Conservation (phyloP, 495 filamentous ascomycete genomes). For the Lepraria neglecta region DNA sequence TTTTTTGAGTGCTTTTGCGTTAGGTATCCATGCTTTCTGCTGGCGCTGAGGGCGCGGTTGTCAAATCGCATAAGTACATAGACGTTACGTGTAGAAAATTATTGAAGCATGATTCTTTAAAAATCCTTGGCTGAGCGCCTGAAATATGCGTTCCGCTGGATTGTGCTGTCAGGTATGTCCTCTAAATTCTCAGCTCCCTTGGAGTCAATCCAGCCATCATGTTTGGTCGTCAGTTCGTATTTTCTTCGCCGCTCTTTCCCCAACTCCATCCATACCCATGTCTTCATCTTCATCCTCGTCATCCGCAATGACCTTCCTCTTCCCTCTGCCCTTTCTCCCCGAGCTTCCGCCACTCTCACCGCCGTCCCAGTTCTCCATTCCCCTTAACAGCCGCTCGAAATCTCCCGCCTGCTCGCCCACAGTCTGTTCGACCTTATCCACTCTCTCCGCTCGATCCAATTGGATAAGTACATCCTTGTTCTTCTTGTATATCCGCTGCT, state of each 20-base stretch:
- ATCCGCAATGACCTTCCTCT: constrained; percentile 24
- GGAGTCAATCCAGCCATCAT: not conserved
- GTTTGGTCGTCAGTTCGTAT: not conserved
- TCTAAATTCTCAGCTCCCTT: not conserved
- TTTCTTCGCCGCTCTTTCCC: not conserved
- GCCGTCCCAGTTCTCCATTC: constrained; percentile 40
- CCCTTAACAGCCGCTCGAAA: constrained; percentile 62
- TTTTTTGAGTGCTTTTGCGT: not conserved
- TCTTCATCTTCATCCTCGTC: constrained; percentile 16
- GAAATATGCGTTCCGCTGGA: too few species aligned
- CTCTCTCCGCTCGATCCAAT: constrained; percentile 66
- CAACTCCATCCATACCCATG: constrained; percentile 1
- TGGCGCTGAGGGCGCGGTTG: not conserved
- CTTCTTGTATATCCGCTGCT: constrained; percentile 72
- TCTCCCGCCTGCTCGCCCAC: constrained; percentile 73
- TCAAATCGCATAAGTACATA: not conserved
- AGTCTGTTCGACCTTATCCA: constrained; percentile 75
- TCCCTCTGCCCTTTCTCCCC: constrained; percentile 28
- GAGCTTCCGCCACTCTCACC: constrained; percentile 19
- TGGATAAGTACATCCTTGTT: constrained; percentile 72
- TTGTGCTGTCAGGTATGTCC: not conserved
- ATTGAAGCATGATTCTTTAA: too few species aligned
- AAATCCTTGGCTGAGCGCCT: too few species aligned
- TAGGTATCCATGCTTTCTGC: not conserved
- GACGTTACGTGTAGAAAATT: not conserved